Conservation (phyloP, 768 basidiomycete species). For the Rubroboletus satanas region DNA sequence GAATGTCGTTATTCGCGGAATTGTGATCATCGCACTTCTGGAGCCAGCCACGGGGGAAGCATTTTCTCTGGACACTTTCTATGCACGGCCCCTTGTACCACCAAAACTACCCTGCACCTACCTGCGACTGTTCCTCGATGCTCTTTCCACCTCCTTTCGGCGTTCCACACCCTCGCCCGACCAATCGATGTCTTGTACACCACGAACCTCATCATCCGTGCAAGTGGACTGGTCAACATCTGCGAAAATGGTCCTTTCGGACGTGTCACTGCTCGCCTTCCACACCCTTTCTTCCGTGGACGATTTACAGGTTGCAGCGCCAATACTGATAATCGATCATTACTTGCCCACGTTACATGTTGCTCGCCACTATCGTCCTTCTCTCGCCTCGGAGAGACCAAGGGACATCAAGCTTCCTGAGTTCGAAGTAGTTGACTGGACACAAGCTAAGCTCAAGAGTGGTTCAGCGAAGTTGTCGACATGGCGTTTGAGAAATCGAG, state of each 20-base stretch:
- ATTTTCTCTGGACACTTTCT: slow-evolving; percentile 39
- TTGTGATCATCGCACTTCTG: slow-evolving; percentile 48
- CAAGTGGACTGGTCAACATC: slow-evolving; percentile 4
- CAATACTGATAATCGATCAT: slow-evolving; percentile 74
- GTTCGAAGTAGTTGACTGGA: slow-evolving; percentile 66
- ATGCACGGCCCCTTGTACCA: slow-evolving; percentile 56
- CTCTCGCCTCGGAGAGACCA: slow-evolving; percentile 21
- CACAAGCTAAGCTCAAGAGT: slow-evolving; percentile 36
- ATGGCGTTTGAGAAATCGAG: slow-evolving; percentile 53
- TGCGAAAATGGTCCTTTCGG: slow-evolving; percentile 31
- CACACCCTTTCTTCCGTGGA: slow-evolving; percentile 20
- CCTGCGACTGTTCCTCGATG: slow-evolving; percentile 51
- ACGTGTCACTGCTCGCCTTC: slow-evolving; percentile 59
- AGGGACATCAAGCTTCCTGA: slow-evolving; percentile 40
- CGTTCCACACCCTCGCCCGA: slow-evolving; percentile 7
- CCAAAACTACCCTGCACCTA: slow-evolving; percentile 48
- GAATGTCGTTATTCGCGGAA: slow-evolving; percentile 37
- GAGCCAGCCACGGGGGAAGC: slow-evolving; percentile 10
- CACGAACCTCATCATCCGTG: background rate
- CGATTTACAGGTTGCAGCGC: slow-evolving; percentile 42
- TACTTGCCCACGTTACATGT: slow-evolving; percentile 58
- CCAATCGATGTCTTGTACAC: background rate
- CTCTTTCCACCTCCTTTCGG: slow-evolving; percentile 18
- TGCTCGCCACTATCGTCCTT: slow-evolving; percentile 41
- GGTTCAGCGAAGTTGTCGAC: slow-evolving; percentile 52